Base-by-base conservation (phyloP, 2,329 filamentous ascomycete species). In the Fusarium stilboides region DNA sequence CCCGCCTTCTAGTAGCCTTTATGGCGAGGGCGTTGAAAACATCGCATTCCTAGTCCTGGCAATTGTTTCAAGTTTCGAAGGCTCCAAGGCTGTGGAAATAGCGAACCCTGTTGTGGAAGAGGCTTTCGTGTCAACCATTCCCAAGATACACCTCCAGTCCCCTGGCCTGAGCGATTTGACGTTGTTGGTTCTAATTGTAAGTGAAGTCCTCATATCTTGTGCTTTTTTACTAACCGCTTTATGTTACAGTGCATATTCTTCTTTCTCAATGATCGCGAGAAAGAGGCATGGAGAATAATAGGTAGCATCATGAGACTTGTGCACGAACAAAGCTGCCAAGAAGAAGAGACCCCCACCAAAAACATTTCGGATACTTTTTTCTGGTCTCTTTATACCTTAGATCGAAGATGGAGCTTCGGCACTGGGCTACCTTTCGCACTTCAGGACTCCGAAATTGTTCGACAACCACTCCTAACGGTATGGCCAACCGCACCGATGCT, bases 361-460 rank as follows among this genome's bases (percentile, higher is more conserved):
- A 10, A 80, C 81, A 45, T 58, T 12, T 34, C 24, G 3, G 33
- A 34, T 2, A 28, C 6, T 6, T 78, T 87, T 3, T 88, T 88
- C 74, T 89, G 87, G 87, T 82, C 84, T 20, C 82, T 87, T 39
- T 88, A 88, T 63, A 85, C 87, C 3, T 80, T 89, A n/a, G 87
- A 89, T 62, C 79, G 85, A 10, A 80, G 86, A n/a, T 89, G 86
- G 86, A 87, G 85, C 53, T 87, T 88, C 68, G 87, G 87, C 9
- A 88, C 86, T 1, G 86, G 86, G 8, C 80, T 88, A 76, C 86
- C 87, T 0, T 89, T 88, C 70, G 85, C 85, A 86, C 88, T 63
- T 85, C 88, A 47, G 85, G 87, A 70, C 69, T 68, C 17, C 52
- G 74, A 20, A 62, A 72, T 2, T 62, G 67, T 4, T 60, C 70